These are phyloP conservation scores for Peronospora tabacina DNA, from an alignment of 352 stramenopile genomes.

Conservation along the genomic window DNA sequence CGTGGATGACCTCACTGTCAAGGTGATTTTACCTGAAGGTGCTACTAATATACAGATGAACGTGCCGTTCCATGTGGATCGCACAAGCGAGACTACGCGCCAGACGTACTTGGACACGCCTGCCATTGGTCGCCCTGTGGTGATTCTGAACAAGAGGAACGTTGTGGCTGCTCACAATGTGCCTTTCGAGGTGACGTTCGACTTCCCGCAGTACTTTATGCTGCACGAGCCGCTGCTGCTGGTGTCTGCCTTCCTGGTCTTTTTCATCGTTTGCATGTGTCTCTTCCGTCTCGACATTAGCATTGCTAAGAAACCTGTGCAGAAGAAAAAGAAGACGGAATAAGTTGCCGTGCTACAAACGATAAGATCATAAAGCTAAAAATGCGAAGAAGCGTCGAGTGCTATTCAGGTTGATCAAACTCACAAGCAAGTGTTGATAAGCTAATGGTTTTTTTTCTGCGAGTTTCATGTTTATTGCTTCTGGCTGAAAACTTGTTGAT, in stretches of 20 bases:
- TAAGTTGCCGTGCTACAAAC: conserved; percentile 29
- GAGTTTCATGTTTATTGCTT: not conserved
- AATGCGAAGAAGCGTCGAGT: conserved; percentile 7
- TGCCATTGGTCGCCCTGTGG: conserved; percentile 64
- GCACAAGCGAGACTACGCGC: conserved; percentile 44
- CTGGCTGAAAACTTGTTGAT: not conserved
- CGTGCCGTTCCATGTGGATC: conserved; percentile 66
- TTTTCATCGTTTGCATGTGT: conserved; percentile 82
- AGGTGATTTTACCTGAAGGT: conserved; percentile 83
- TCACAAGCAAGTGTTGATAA: not conserved
- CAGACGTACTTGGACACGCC: conserved; percentile 85
- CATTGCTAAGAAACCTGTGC: conserved; percentile 36
- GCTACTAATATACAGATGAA: conserved; percentile 69
- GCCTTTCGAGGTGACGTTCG: conserved; percentile 81
- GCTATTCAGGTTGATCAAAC: too few relatives aligned
- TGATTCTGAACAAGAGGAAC: conserved; percentile 81
- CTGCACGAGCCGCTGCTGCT: conserved; percentile 82
- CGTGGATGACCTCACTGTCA: conserved; percentile 81
- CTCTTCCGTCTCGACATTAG: conserved; percentile 81
- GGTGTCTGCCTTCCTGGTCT: conserved; percentile 72
- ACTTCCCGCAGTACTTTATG: conserved; percentile 75
- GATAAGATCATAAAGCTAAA: conserved; percentile 11
- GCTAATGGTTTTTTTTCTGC: not conserved
- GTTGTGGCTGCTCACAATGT: conserved; percentile 79
- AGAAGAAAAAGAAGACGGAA: conserved; percentile 73